Evolutionary conservation across 768 basidiomycete species (phyloP).

Genomic region (Paxillus rubicundulus): DNA sequence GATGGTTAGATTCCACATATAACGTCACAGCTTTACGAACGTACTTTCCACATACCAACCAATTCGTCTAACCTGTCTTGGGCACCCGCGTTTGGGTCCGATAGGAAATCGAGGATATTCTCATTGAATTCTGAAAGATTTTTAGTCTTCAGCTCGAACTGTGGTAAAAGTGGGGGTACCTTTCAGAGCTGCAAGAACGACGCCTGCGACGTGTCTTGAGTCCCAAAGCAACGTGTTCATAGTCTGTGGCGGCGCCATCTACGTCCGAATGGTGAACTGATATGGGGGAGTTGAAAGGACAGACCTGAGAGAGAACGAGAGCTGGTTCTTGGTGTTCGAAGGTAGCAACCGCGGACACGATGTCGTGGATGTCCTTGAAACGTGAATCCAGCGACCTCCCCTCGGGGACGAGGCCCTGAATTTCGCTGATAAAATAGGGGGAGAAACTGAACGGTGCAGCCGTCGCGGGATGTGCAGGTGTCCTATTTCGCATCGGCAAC

Average conservation of each 20-base stretch:
- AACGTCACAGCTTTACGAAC: not conserved
- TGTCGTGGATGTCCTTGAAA: conserved; percentile 13
- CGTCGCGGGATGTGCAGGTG: not conserved
- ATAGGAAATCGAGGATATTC: conserved; percentile 18
- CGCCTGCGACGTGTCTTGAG: conserved; percentile 14
- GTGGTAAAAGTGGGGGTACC: not conserved
- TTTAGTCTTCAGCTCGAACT: not conserved
- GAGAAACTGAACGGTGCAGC: conserved; percentile 12
- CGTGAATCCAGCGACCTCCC: conserved; percentile 10
- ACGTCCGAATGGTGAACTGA: not conserved
- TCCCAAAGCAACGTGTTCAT: conserved; percentile 17
- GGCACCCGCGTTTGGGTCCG: conserved; percentile 3
- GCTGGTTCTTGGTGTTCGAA: conserved; percentile 11
- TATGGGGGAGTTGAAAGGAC: not conserved
- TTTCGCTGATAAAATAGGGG: not conserved
- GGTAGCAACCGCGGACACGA: not conserved
- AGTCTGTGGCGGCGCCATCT: not conserved
- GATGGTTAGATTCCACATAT: not conserved
- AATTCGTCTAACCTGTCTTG: conserved; percentile 17
- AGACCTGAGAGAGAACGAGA: conserved; percentile 10
- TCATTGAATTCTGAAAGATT: conserved; percentile 16
- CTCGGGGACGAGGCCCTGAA: conserved; percentile 13
- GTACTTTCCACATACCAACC: conserved; percentile 7
- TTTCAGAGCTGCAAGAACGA: conserved; percentile 15
- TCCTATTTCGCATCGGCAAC: not conserved